Percentiles rank a stretch among this genome's conserved stretches.
Conservation (phyloP, 345 rosid genomes). For the Kernera saxatilis region DNA sequence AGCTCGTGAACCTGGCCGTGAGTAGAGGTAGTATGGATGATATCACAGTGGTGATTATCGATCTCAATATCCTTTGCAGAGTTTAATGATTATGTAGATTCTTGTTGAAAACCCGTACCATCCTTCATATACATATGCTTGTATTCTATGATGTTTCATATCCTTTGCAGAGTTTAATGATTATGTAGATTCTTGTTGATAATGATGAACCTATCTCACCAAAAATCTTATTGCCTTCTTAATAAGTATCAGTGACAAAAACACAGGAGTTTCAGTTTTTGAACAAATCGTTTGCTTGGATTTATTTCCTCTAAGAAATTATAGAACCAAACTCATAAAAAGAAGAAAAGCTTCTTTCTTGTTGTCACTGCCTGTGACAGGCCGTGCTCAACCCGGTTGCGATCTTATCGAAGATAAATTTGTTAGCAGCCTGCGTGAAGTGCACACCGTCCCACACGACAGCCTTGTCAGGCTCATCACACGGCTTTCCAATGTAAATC, state of each 20-base stretch:
- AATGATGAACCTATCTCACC: constrained; percentile 8
- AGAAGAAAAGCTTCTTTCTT: background rate
- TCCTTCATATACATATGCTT: background rate
- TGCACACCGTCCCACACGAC: constrained; percentile 37
- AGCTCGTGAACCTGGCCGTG: constrained; percentile 58
- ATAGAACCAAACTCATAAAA: background rate
- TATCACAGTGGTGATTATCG: constrained; percentile 68
- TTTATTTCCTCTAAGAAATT: background rate
- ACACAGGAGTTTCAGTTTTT: background rate
- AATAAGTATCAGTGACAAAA: background rate
- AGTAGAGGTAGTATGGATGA: constrained; percentile 74
- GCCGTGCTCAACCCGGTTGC: constrained; percentile 14
- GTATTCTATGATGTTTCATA: background rate
- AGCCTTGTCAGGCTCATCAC: constrained; percentile 29
- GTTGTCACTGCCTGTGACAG: constrained; percentile 11
- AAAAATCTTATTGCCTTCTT: background rate
- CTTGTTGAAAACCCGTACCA: background rate
- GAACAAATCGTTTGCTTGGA: background rate
- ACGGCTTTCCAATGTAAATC: constrained; percentile 44
- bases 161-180: background rate
- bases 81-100: background rate
- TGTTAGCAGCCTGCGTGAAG: constrained; percentile 35
- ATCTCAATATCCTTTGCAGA: constrained; percentile 27
- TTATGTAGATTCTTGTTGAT: constrained; percentile 1
- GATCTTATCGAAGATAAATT: constrained; percentile 26